Base-by-base conservation (phyloP, 2,329 filamentous ascomycete species). In the Beauveria sp. region DNA sequence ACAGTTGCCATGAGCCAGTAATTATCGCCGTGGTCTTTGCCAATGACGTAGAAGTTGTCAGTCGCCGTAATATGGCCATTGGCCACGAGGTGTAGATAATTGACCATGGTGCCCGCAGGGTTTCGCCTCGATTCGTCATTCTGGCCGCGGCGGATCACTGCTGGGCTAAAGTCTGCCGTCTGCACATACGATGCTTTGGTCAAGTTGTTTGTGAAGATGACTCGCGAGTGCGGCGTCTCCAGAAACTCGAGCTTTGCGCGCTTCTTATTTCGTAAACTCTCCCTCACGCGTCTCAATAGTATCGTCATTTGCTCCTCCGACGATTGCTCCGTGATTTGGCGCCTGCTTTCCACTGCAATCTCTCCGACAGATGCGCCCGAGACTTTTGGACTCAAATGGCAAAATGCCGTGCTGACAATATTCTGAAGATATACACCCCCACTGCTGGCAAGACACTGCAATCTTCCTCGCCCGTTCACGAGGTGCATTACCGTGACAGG, bases 401-500 rank as follows among this genome's bases (percentile, higher is more conserved):
- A 48, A 9, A 49, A 55, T 10, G 34, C 51, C 7, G 45, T 40
- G 52, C 51, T 51, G 26, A 57, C 38, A 12, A 62, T 43, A 14
- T 62, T 62, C 12, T 62, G 60, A 3, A 62, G 38, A 16, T 57
- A 51, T 12, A 62, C 46, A 20, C 53, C 60, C 1, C 3, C 40
- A 8, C 5, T 28, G 18, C 26, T n/a, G 52, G 45, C 43, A 34
- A 62, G 60, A 8, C 24, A 51, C 24, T 8, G n/a, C n/a, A 62
- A 14, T 14, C 60, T n/a, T 14, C 48, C 38, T 3, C 60, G 68
- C 3, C 65, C 64, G 45, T 71, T 68, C 48, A 69, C 55, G 18
- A 67, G 64, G 45, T 63, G 63, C 56, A 57, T 50, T 3, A 70
- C 46, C 1, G 69, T 62, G 12, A 67, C 64, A 9, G 69, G 63